These are phyloP conservation scores for Candida sithepensis DNA, from an alignment of 805 yeast species.

Conservation along the genomic window DNA sequence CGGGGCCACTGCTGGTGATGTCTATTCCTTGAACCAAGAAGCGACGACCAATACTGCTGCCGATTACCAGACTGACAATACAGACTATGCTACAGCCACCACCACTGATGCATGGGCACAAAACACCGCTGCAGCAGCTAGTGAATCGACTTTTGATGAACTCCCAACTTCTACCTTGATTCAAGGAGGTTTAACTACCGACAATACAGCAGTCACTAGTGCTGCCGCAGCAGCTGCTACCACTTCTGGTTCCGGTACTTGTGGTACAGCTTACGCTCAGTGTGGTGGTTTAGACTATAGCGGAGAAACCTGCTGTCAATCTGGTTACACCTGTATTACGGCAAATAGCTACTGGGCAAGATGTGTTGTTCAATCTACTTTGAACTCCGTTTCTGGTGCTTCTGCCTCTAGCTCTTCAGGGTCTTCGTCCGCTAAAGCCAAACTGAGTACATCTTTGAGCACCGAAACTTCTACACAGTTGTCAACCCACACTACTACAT, in stretches of 20 bases:
- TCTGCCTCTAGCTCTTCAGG: neutral
- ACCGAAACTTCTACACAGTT: slow-evolving; percentile 9
- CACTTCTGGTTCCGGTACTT: slow-evolving; percentile 11
- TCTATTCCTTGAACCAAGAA: too few species aligned
- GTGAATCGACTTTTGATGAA: slow-evolving; percentile 7
- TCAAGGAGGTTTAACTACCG: neutral
- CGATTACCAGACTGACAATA: too few species aligned
- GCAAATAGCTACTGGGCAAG: slow-evolving; percentile 29
- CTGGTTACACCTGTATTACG: slow-evolving; percentile 20
- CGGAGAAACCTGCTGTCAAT: slow-evolving; percentile 27
- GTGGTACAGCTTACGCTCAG: slow-evolving; percentile 28
- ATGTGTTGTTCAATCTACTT: slow-evolving; percentile 26
- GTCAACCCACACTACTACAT: slow-evolving; percentile 14
- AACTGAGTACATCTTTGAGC: neutral
- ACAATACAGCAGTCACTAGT: slow-evolving; percentile 9
- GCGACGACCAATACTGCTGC: too few species aligned
- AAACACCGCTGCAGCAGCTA: slow-evolving; percentile 6
- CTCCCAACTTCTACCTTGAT: slow-evolving; percentile 1
- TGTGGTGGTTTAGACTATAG: slow-evolving; percentile 28
- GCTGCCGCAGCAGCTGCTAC: slow-evolving; percentile 5
- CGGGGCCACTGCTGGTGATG: neutral
- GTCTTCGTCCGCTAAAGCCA: too few species aligned
- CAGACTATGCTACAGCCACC: neutral
- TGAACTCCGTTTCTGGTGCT: slow-evolving; percentile 1
- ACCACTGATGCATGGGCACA: slow-evolving; percentile 1